Conservation (phyloP, 768 basidiomycete species). For the Lentinula guzmanii region DNA sequence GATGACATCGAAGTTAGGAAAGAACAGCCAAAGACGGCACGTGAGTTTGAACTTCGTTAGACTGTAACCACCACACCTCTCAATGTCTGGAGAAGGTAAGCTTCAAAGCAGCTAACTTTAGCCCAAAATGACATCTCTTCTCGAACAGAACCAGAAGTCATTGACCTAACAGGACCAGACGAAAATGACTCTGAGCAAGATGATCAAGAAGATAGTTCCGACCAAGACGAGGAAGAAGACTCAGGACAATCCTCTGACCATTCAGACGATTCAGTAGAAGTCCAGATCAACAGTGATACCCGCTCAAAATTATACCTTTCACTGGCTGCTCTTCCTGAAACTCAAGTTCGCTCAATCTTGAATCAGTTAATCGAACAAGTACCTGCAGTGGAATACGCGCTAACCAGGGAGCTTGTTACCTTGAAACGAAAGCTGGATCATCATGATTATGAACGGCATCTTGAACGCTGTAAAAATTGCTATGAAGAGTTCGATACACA, state of each 20-base stretch:
- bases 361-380: conserved; percentile 30
- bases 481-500: conserved; percentile 40
- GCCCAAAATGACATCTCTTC: not conserved
- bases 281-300: conserved; percentile 31
- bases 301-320: conserved; percentile 36
- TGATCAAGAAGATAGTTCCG: conserved; percentile 6
- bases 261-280: conserved; percentile 25
- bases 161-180: conserved; percentile 38
- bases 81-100: not conserved
- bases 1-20: not conserved
- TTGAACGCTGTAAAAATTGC: conserved; percentile 43
- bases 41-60: not conserved
- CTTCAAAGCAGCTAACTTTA: not conserved
- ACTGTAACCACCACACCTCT: not conserved
- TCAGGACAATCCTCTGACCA: conserved; percentile 16
- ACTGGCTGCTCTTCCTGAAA: conserved; percentile 35
- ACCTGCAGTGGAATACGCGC: conserved; percentile 33
- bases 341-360: conserved; percentile 36
- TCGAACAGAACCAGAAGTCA: conserved; percentile 17
- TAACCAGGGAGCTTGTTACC: conserved; percentile 38
- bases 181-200: conserved; percentile 20
- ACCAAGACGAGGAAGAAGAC: conserved; percentile 4
- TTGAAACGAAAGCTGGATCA: conserved; percentile 20
- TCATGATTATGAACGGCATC: conserved; percentile 32
- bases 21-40: not conserved